Base-by-base conservation (phyloP, 768 basidiomycete genomes). In the Macrolepiota dolichaula region DNA sequence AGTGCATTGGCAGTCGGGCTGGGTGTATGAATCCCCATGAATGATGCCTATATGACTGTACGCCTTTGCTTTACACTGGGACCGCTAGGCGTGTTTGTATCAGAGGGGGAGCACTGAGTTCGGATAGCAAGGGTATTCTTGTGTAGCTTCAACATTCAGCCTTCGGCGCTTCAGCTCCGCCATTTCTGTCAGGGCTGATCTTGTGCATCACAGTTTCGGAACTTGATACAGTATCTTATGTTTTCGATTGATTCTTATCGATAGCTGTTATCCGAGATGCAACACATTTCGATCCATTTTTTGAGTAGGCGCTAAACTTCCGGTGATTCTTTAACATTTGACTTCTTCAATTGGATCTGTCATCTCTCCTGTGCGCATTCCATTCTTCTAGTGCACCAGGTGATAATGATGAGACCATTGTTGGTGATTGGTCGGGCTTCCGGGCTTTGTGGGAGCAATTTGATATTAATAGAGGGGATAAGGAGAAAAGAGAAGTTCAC, bases 361-460 rank as follows among this genome's bases (percentile, higher is more conserved):
- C 29, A n/a, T 37, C n/a, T 37, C 19, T 24, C 47, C 7, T 9
- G 22, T 27, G 19, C 22, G 24, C 12, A 9, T 44, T 49, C 47
- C 25, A 12, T 22, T 24, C 47, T 49, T 24, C 47, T 49, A 19
- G 13, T 42, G 29, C 29, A 42, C 40, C 40, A 17, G 42, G 47
- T 24, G 27, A 35, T 25, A 17, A 27, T 49, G 35, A 57, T 57
- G 51, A 51, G 51, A 59, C 44, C 37, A 3, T 13, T n/a, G 29
- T 6, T 17, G 29, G 24, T 60, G 13, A 60, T 36, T 60, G 59
- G 59, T 32, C 47, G 59, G 59, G 40, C 51, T 53, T 53, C n/a
- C 59, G 51, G 59, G 2, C 25, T 46, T 22, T 40, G 59, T 60
- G 59, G 42, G 59, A 54, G 22, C 24, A 4, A 11, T 24, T 42